phyloP scores from a whole-genome alignment of 2,329 filamentous ascomycete genomes.

The Chaetomiaceae sp. region DNA sequence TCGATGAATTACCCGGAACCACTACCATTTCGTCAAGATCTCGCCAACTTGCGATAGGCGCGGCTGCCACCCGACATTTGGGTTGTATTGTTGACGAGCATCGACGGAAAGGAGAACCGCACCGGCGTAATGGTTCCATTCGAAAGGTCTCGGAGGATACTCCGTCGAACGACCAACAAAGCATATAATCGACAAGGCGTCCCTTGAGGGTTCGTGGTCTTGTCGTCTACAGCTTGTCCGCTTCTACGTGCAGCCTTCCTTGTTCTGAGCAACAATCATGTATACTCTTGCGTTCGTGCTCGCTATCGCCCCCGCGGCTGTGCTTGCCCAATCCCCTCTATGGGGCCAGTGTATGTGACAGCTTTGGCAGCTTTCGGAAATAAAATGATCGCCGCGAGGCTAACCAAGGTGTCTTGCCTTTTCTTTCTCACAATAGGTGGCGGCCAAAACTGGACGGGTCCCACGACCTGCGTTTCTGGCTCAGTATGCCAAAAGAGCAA shows the following conservation, averaged over 20 bases:
- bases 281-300: slow-evolving; percentile 7
- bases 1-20: neutral
- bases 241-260: slow-evolving; percentile 2
- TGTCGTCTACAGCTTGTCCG: neutral
- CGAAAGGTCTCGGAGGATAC: neutral
- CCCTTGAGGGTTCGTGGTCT: neutral
- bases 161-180: slow-evolving; percentile 7
- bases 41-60: neutral
- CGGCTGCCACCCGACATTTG: neutral
- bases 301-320: slow-evolving; percentile 11
- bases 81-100: slow-evolving; percentile 2
- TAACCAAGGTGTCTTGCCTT: too few relatives aligned
- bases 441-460: slow-evolving; percentile 10
- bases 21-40: neutral
- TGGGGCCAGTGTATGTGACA: slow-evolving; percentile 17
- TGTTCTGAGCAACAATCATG: slow-evolving; percentile 16
- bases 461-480: slow-evolving; percentile 17
- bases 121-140: neutral
- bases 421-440: slow-evolving; percentile 10
- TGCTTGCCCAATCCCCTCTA: slow-evolving; percentile 16
- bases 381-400: neutral
- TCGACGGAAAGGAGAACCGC: neutral
- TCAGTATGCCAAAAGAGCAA: slow-evolving; percentile 11
- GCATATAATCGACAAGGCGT: slow-evolving; percentile 11
- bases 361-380: neutral